Evolutionary conservation across 2,329 filamentous ascomycete genomes (phyloP).

Genomic region (Hypoxylon sp.): DNA sequence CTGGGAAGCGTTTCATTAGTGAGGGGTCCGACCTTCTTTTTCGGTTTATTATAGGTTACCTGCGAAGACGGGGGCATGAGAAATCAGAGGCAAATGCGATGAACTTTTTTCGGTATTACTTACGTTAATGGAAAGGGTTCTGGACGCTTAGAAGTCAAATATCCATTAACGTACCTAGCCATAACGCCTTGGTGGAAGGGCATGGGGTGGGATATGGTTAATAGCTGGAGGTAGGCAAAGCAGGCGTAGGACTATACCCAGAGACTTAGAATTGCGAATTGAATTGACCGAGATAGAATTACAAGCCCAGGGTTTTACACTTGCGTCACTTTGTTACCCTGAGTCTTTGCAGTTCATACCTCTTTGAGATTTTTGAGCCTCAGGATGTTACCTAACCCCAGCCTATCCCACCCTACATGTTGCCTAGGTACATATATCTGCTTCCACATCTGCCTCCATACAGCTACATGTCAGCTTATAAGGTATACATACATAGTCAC

Average conservation of each 20-base stretch:
- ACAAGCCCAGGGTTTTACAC: too few relatives aligned
- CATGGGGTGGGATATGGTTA: slow-evolving; percentile 1
- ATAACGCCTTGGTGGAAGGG: slow-evolving; percentile 2
- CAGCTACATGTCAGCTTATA: slow-evolving; percentile 1
- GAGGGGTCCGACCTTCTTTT: too few relatives aligned
- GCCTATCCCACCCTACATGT: background rate
- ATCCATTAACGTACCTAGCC: slow-evolving; percentile 15
- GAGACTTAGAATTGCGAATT: slow-evolving; percentile 27
- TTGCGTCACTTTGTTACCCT: too few relatives aligned
- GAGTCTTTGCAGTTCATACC: too few relatives aligned
- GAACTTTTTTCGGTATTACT: slow-evolving; percentile 22
- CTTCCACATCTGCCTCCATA: too few relatives aligned
- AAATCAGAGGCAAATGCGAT: slow-evolving; percentile 9
- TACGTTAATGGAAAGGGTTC: slow-evolving; percentile 5
- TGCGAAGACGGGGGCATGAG: slow-evolving; percentile 6
- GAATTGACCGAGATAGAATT: too few relatives aligned
- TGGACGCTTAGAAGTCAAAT: slow-evolving; percentile 20
- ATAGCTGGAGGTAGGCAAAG: background rate
- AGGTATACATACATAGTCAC: background rate
- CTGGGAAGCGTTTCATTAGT: too few relatives aligned
- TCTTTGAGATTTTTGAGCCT: slow-evolving; percentile 24
- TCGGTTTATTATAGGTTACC: too few relatives aligned
- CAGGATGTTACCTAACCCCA: slow-evolving; percentile 20
- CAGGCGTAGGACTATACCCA: slow-evolving; percentile 28
- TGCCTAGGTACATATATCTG: background rate